Conservation (phyloP, 1,284 basidiomycete genomes). For the Sphaerobolus stellatus region DNA sequence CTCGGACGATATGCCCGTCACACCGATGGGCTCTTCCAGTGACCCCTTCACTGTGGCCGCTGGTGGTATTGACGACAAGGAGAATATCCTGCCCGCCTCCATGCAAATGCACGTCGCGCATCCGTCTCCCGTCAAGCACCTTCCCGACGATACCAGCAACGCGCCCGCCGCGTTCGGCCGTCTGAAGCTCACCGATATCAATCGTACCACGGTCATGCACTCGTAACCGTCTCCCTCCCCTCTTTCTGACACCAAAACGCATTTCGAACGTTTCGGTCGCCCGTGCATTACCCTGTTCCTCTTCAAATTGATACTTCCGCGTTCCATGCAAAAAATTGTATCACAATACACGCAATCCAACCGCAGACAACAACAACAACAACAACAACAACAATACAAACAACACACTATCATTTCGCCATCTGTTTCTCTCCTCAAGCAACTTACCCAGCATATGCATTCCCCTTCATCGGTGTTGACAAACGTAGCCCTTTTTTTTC, state of each 20-base stretch:
- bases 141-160: slow-evolving; percentile 65
- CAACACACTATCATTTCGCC: slow-evolving; percentile 10
- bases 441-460: slow-evolving; percentile 29
- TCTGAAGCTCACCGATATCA: slow-evolving; percentile 10
- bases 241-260: slow-evolving; percentile 10
- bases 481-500: slow-evolving; percentile 19
- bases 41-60: slow-evolving; percentile 53
- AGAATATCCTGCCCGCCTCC: slow-evolving; percentile 67
- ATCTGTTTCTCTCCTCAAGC: slow-evolving; percentile 23
- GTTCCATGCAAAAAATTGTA: slow-evolving; percentile 12
- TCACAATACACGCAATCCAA: slow-evolving; percentile 8
- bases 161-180: slow-evolving; percentile 46
- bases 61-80: slow-evolving; percentile 66
- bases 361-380: background rate
- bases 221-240: background rate
- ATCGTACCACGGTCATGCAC: slow-evolving; percentile 1
- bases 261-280: slow-evolving; percentile 9
- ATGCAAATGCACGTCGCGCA: slow-evolving; percentile 57
- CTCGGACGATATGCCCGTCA: slow-evolving; percentile 58
- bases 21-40: slow-evolving; percentile 64
- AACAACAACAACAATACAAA: background rate
- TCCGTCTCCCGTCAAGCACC: slow-evolving; percentile 68
- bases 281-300: slow-evolving; percentile 4
- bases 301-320: slow-evolving; percentile 1
- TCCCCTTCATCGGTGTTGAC: slow-evolving; percentile 12